Percentiles rank a stretch among this genome's conserved stretches.
phyloP scores from a whole-genome alignment of 2,329 filamentous ascomycete species.

The Aurifilum marmelostoma region DNA sequence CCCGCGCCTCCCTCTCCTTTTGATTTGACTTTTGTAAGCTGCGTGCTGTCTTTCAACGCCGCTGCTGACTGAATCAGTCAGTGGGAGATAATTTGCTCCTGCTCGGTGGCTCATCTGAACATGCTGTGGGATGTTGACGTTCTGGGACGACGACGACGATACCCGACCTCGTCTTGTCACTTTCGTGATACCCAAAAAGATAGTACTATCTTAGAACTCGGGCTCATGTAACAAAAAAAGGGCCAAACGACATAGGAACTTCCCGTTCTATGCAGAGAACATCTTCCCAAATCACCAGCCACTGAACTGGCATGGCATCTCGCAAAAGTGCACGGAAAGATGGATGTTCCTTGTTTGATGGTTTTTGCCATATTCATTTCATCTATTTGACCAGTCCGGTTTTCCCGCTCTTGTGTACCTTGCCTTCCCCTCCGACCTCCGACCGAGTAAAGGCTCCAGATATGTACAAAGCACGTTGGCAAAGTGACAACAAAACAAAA shows the following conservation, averaged over 20 bases:
- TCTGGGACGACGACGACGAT: too few relatives aligned
- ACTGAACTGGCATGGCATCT: background rate
- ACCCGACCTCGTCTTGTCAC: background rate
- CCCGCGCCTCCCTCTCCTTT: background rate
- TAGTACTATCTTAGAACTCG: too few relatives aligned
- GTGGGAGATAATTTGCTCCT: too few relatives aligned
- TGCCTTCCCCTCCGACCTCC: background rate
- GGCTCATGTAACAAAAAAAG: too few relatives aligned
- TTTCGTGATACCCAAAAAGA: too few relatives aligned
- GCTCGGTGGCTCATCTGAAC: background rate
- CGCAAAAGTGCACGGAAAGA: too few relatives aligned
- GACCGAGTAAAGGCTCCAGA: background rate
- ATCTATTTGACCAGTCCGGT: constrained; percentile 7
- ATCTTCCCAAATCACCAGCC: too few relatives aligned
- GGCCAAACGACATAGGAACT: too few relatives aligned
- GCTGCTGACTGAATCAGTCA: too few relatives aligned
- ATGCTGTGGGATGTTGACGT: background rate
- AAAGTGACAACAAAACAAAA: constrained; percentile 5
- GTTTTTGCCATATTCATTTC: background rate
- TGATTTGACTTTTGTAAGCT: background rate
- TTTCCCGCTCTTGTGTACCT: background rate
- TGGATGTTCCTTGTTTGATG: background rate
- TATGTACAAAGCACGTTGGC: constrained; percentile 21
- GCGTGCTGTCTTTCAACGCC: too few relatives aligned
- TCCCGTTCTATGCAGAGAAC: too few relatives aligned